Percentiles rank a stretch among this genome's conserved stretches.
phyloP scores from a whole-genome alignment of 306 rosid genomes.

The Urtica urens region DNA sequence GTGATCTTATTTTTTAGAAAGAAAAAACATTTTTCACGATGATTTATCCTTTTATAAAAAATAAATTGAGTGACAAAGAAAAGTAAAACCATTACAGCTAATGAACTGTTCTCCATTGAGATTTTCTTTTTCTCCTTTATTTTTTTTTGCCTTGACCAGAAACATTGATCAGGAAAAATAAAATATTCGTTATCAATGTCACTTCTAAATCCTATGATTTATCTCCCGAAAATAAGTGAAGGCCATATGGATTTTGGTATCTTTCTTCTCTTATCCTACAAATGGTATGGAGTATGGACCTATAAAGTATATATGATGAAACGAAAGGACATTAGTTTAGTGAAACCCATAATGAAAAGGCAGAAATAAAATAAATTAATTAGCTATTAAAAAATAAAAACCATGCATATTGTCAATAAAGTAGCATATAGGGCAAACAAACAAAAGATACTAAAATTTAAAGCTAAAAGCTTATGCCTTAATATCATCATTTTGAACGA shows the following conservation, averaged over 20 bases:
- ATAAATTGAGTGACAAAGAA: no score
- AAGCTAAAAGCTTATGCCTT: background rate
- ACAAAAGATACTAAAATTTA: background rate
- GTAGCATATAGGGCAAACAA: background rate
- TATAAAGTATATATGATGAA: no score
- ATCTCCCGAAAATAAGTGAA: background rate
- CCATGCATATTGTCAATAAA: background rate
- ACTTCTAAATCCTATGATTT: background rate
- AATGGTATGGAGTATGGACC: no score
- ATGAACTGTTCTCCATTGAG: constrained; percentile 3
- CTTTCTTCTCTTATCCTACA: background rate
- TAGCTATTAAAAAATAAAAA: background rate
- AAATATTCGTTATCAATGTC: constrained; percentile 1
- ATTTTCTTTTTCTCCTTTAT: background rate
- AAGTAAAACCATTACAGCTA: no score
- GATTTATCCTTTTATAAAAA: no score
- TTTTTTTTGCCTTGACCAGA: background rate
- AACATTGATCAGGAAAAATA: background rate
- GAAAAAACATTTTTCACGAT: no score
- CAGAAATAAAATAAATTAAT: background rate
- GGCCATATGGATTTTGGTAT: background rate
- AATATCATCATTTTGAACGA: background rate
- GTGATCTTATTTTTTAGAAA: no score
- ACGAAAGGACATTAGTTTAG: no score
- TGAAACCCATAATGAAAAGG: no score